Evolutionary conservation across 2,329 filamentous ascomycete genomes (phyloP).

Genomic region (Aureobasidium namibiae): DNA sequence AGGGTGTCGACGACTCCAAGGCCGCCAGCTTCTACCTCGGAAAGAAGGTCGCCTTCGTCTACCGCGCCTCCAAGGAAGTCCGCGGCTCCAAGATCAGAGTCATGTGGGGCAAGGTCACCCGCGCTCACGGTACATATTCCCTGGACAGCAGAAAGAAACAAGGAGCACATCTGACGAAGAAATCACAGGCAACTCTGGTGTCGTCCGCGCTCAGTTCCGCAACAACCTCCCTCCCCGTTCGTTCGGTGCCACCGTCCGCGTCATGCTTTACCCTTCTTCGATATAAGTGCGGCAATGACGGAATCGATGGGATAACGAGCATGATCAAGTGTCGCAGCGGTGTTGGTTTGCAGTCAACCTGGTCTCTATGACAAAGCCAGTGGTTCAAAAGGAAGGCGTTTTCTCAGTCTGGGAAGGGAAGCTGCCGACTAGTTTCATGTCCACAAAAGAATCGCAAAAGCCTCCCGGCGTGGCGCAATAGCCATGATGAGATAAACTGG

Average conservation of each 20-base stretch:
- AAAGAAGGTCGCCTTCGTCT: constrained; percentile 98
- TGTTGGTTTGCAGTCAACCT: constrained; percentile 13
- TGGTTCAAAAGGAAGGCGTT: constrained; percentile 14
- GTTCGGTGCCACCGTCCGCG: constrained; percentile 59
- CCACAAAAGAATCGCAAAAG: constrained; percentile 13
- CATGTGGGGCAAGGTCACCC: constrained; percentile 98
- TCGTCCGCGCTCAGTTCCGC: constrained; percentile 96
- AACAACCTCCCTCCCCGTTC: constrained; percentile 92
- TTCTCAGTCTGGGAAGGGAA: constrained; percentile 12
- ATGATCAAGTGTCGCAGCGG: constrained; percentile 12
- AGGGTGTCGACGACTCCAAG: constrained; percentile 87
- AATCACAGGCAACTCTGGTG: constrained; percentile 79
- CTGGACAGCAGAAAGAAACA: constrained; percentile 12
- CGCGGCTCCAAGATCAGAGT: constrained; percentile 96
- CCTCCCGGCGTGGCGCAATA: constrained; percentile 13
- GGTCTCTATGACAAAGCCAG: constrained; percentile 8
- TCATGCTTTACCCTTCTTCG: constrained; percentile 34
- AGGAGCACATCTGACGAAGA: constrained; percentile 17
- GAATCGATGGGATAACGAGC: constrained; percentile 9
- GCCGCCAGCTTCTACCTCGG: constrained; percentile 95
- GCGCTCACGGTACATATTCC: constrained; percentile 68
- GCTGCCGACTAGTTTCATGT: constrained; percentile 14
- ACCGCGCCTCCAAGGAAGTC: constrained; percentile 89
- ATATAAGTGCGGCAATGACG: constrained; percentile 23
- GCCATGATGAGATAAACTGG: constrained; percentile 13